Evolutionary conservation across 2,329 filamentous ascomycete genomes (phyloP), one percentile per base, ranked within the genome.

Genomic region (Emergomyces pasteurianus): DNA sequence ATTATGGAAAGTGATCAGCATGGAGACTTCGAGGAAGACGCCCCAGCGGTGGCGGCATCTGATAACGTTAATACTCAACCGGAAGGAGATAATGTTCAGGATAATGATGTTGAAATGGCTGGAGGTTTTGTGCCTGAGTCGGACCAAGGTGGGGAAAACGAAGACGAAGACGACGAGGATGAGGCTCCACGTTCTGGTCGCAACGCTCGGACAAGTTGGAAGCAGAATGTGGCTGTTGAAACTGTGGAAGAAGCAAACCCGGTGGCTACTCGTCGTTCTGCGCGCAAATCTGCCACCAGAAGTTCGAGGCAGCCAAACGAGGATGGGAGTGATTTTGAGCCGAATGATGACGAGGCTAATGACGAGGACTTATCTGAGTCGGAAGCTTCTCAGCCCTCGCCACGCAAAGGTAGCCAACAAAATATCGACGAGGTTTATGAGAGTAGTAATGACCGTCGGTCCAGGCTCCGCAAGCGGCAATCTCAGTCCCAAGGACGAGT

Each of bases 241-340:
- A 69, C 67, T 46, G 71, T 73, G 38, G 70, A 70, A 38, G 70
- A 71, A 46, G 68, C 72, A 50, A 67, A 62, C 28, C 65, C 68
- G 55, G n/a, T n/a, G n/a, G 62, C 70, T 36, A 71, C 67, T 62
- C 72, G 72, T 62, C 75, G 73, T 49, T 75, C 73, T 53, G 70
- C 71, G 61, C 73, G 71, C 55, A 77, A 75, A 62, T 75, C 71
- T 64, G 72, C 70, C 43, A 71, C 69, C 60, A 74, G 69, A 67
- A 77, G 66, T 67, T 76, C 74, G 38, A 76, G 79, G 58, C 75
- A 81, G 70, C 65, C 65, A 58, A 63, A 72, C 58, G 80, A 84
- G 56, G 82, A 84, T 58, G 84, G 81, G 66, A 86, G 83, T 65
- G 84, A 86, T 66, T 86, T 86, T 64, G 83, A 86, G 66, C 83